Base-by-base conservation (phyloP, 1,284 basidiomycete species). In the Ustilago sp. region DNA sequence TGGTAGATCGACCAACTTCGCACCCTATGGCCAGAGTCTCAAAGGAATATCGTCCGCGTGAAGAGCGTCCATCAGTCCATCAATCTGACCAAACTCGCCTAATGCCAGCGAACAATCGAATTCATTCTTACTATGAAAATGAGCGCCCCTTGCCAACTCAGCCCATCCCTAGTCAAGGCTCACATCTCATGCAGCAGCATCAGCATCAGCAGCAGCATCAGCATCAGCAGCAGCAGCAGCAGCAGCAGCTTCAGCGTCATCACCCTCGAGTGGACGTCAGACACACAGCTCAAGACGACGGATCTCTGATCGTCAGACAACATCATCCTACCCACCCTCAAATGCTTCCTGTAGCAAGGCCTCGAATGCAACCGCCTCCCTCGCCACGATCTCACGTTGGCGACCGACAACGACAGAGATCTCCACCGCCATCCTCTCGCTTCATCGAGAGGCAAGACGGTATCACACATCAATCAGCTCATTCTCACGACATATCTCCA, bases 151-250 rank as follows among this genome's bases (percentile, higher is more conserved):
- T 59, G 19, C 56, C 59, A 19, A 68, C 35, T 8, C 59, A 58
- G 15, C 50, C 66, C 0, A 53, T 62, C 23, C 56, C 66, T 5
- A 68, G 59, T 38, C 59, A 68, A 50, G 55, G 35, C 23, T 34
- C 65, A 17, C 48, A 38, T n/a, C 32, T 34, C 8, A 11, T 7
- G 23, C 59, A 58, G 7, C 51, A 55, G 17, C 7, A 12, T 28
- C 45, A 50, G 2, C 23, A 11, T n/a, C 43, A 45, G 7, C 45
- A 55, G 17, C 7, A 12, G n/a, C 45, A 50, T 45, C 43, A n/a
- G 11, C 17, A 11, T n/a, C 43, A 45, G 7, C 45, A 55, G 17
- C 7, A 12, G n/a, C 45, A 50, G 2, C 23, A 28, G 23, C 23
- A 28, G 7, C 43, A 19, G 8, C 19, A 45, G 39, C 39, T 19